Percentiles rank a stretch among this genome's conserved stretches.
phyloP scores from a whole-genome alignment of 371 early-diverging fungal genomes.

The Syncephalastrum sp. region DNA sequence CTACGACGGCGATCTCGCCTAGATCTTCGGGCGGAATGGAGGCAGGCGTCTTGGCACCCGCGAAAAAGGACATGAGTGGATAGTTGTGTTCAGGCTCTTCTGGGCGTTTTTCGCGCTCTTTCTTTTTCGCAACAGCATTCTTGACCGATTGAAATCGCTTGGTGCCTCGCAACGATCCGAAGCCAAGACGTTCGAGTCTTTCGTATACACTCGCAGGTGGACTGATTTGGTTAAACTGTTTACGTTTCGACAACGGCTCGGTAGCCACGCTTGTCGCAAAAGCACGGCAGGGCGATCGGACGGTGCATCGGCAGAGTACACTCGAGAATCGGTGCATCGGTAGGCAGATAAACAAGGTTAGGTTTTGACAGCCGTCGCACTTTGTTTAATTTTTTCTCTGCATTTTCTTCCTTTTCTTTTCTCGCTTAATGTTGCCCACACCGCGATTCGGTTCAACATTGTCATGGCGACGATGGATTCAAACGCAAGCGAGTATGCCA shows the following conservation, averaged over 20 bases:
- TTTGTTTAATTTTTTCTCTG: neutral
- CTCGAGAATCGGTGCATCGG: neutral
- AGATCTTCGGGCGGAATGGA: slow-evolving; percentile 62
- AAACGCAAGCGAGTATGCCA: neutral
- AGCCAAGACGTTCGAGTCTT: slow-evolving; percentile 43
- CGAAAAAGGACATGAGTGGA: slow-evolving; percentile 64
- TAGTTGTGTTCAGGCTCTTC: neutral
- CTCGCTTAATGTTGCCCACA: too few relatives aligned
- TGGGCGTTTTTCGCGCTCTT: slow-evolving; percentile 9
- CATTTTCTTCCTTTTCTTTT: slow-evolving; percentile 8
- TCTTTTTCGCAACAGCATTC: slow-evolving; percentile 16
- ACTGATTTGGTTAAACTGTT: slow-evolving; percentile 43
- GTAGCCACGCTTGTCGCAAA: neutral
- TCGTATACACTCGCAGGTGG: slow-evolving; percentile 41
- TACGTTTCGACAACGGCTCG: slow-evolving; percentile 38
- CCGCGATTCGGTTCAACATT: neutral
- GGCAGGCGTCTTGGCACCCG: slow-evolving; percentile 61
- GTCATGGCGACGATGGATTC: neutral
- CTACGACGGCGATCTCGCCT: slow-evolving; percentile 71
- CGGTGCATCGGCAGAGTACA: neutral
- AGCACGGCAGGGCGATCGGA: neutral
- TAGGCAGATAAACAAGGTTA: neutral
- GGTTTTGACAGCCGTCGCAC: neutral
- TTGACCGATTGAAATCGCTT: slow-evolving; percentile 30
- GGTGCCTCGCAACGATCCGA: slow-evolving; percentile 39